Percentiles rank a stretch among this genome's conserved stretches.
phyloP scores from a whole-genome alignment of 148 eudicot species.

The Nepenthes gracilis region DNA sequence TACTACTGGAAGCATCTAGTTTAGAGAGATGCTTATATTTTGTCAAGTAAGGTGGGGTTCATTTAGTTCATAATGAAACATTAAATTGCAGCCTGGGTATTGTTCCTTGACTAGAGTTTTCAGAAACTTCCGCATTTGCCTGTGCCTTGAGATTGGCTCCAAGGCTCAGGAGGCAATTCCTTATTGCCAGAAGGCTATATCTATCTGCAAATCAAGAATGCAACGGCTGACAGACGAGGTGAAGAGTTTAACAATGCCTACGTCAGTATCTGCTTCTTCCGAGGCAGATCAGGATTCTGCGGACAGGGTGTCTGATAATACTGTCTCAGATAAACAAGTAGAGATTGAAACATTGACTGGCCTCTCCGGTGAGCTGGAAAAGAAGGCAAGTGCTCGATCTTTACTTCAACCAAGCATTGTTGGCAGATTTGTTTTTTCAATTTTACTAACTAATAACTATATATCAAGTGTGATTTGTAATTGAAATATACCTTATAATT shows the following conservation, averaged over 20 bases:
- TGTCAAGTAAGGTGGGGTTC: too few species aligned
- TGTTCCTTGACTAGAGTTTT: constrained; percentile 32
- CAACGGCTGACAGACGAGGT: constrained; percentile 53
- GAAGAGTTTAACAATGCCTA: constrained; percentile 22
- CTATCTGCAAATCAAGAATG: constrained; percentile 65
- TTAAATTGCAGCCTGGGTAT: background rate
- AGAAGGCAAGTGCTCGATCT: constrained; percentile 48
- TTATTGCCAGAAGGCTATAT: constrained; percentile 77
- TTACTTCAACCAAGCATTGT: background rate
- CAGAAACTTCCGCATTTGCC: constrained; percentile 89
- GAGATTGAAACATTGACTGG: constrained; percentile 56
- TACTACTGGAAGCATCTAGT: too few species aligned
- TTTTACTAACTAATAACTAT: background rate
- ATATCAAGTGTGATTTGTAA: too few species aligned
- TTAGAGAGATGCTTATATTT: too few species aligned
- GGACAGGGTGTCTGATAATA: constrained; percentile 19
- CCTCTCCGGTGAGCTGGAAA: constrained; percentile 70
- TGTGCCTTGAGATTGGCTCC: constrained; percentile 76
- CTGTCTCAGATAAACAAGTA: constrained; percentile 38
- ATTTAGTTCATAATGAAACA: too few species aligned
- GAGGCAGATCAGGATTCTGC: constrained; percentile 26
- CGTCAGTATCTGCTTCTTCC: constrained; percentile 16
- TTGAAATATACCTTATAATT: too few species aligned
- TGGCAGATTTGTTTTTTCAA: background rate
- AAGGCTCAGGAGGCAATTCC: constrained; percentile 79